A percentile compares a stretch with the other conserved stretches of the same genome.
These are phyloP conservation scores for Pseudogymnoascus sp. DNA, from an alignment of 2,329 filamentous ascomycete genomes.

Conservation along the genomic window DNA sequence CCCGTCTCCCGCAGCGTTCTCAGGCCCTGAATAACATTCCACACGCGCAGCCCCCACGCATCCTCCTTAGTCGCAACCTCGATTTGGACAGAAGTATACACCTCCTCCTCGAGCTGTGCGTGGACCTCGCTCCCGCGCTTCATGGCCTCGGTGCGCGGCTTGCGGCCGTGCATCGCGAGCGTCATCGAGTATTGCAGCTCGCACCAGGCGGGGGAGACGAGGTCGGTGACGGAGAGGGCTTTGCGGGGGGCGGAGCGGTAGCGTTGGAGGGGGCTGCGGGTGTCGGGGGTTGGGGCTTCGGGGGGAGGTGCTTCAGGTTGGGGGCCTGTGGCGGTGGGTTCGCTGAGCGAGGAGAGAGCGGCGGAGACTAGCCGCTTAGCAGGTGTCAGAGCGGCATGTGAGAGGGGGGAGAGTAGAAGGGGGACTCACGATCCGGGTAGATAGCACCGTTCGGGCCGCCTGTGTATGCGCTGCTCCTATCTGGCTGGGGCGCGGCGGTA, in stretches of 20 bases:
- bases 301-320: not conserved
- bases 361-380: constrained; percentile 49
- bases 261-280: constrained; percentile 61
- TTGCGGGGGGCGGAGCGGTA: constrained; percentile 74
- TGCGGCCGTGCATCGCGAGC: constrained; percentile 68
- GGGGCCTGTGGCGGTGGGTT: constrained; percentile 1
- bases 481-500: not conserved
- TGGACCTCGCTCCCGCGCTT: constrained; percentile 73
- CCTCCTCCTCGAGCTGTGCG: constrained; percentile 74
- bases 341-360: not conserved
- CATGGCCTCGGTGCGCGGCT: constrained; percentile 75
- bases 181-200: constrained; percentile 91
- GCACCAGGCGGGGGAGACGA: constrained; percentile 89
- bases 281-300: constrained; percentile 30
- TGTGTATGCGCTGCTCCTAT: constrained; percentile 2
- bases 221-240: constrained; percentile 77
- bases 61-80: constrained; percentile 72
- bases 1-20: constrained; percentile 65
- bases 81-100: constrained; percentile 70
- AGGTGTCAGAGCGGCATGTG: constrained; percentile 50
- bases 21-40: constrained; percentile 86
- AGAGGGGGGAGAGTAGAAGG: not conserved
- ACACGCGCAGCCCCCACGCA: constrained; percentile 71
- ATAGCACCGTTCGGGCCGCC: constrained; percentile 25
- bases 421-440: constrained; percentile 48